Evolutionary conservation across 495 filamentous ascomycete genomes (phyloP), one percentile per base, ranked within the genome.

Genomic region (Xylaria palmicola): DNA sequence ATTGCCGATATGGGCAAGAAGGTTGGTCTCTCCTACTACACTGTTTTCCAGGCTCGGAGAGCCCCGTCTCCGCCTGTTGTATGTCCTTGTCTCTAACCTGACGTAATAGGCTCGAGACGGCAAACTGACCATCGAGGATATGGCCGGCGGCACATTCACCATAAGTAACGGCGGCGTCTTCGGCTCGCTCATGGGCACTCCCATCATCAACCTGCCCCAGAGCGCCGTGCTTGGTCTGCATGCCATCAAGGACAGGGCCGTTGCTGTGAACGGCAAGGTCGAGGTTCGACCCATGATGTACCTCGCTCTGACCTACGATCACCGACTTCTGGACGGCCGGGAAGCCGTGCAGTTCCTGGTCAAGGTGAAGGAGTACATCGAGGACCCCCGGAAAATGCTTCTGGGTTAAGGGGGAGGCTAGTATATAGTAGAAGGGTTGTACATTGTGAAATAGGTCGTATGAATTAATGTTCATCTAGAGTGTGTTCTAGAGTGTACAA

Each of bases 221-320:
- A 93, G 90, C 37, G 94, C 93, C 53, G 94, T 98, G 26, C 82
- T 98, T 58, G 94, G 94, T 56, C 86, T 98, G n/a, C 94, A 98
- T 75, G 91, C 93, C 29, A 97, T 97, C 75, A 98, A 98, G 82
- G 93, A 98, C 40, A 92, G 89, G 69, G 85, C 93, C 0, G 89
- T 97, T 37, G 93, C 81, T 26, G 77, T 98, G 41, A 91, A 97
- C 68, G 94, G 95, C 50, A 92, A 97, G 78, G 75, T 98, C 40
- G 93, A 96, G 70, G 89, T 96, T 64, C 86, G 94, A 62, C 94
- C 95, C 24, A 98, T 98, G 91, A 98, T 98, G 94, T 97, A 96
- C 65, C 85, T 98, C 40, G 95, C 94, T 40, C 84, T 98, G 51
- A 98, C 94, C 15, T 98, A 98, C 72, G 94, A 98, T 69, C 94